Base-by-base conservation (phyloP, 75 land plant species). In the Cupressus sempervirens region DNA sequence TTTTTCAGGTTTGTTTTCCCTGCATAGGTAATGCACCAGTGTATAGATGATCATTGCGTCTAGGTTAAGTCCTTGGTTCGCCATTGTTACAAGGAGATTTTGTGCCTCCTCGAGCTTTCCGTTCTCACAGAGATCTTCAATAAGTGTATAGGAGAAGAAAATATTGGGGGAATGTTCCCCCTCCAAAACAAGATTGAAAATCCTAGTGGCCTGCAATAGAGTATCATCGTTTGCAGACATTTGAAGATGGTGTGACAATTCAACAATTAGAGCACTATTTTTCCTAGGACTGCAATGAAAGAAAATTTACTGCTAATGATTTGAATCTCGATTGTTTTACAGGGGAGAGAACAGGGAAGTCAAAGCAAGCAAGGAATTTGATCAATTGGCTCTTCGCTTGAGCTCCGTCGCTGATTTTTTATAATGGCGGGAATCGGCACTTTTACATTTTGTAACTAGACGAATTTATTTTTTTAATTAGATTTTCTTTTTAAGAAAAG, bases 21-120 rank as follows among this genome's bases (percentile, higher is more conserved):
- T 86, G 82, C 87, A 86, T 16, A 83, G 79, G 86, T 84, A 23
- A 20, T 83, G 76, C 38, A 86, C 41, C 29, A 86, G 14, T 52
- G 32, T 35, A 65, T 62, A 23, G 13, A 40, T 83, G 36, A 18
- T 84, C 12, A 70, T 67, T 23, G 50, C 53, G 36, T 86, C 85
- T 41, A 85, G 87, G 8, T 48, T 84, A 15, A 68, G 84, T 9
- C 82, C 36, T 14, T 50, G 18, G 75, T 43, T 86, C 73, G 65
- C 52, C 76, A 52, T 84, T 84, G 76, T 67, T 29, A 41, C 3
- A 50, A 87, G 75, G 58, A 87, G 80, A 50, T 73, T 43, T 30
- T n/a, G 32, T 80, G 90, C 86, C 40, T 85, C 82, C 29, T 81
- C 53, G 3, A 88, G 32, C 16, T 84, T 77, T 20, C 40, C 79